Evolutionary conservation across 2,329 filamentous ascomycete species (phyloP).

Genomic region (Magnaporthiopsis incrustans): DNA sequence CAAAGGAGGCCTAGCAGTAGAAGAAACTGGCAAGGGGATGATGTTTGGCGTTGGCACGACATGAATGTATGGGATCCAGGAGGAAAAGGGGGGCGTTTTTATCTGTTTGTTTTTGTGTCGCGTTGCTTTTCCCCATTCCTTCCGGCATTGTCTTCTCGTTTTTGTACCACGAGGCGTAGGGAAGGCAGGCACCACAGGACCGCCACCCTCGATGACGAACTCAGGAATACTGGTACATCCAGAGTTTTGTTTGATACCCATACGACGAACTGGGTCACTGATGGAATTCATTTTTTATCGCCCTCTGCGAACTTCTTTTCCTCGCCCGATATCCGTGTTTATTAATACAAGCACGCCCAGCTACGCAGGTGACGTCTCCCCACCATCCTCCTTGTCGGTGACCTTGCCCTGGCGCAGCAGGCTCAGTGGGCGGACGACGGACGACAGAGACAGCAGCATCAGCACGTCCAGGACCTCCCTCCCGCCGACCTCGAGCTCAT

Average conservation of each 20-base stretch:
- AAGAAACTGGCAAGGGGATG: too few species aligned
- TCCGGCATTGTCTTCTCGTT: too few species aligned
- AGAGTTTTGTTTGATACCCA: not conserved
- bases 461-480: conserved; percentile 32
- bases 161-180: not conserved
- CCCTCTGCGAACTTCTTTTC: not conserved
- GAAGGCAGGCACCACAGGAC: not conserved
- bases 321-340: too few species aligned
- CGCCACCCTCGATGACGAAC: too few species aligned
- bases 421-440: not conserved
- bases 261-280: not conserved
- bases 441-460: conserved; percentile 33
- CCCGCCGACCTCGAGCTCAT: not conserved
- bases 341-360: too few species aligned
- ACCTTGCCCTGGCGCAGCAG: not conserved
- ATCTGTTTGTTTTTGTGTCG: too few species aligned
- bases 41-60: too few species aligned
- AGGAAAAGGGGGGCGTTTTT: too few species aligned
- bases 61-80: too few species aligned
- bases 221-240: too few species aligned
- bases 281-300: not conserved
- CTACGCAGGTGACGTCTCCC: not conserved
- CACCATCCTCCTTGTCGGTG: not conserved
- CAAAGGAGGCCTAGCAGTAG: too few species aligned
- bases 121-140: too few species aligned